phyloP scores from a whole-genome alignment of 306 rosid species.

The barrel medic (Medicago truncatula) region MtrunA17r5.0-ANR NC_053046.1:20557501-20558000 shows the following conservation, averaged over 20 bases:
- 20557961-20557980: conserved; percentile 42
- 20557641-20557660: conserved; percentile 52
- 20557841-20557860: conserved; percentile 43
- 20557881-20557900: conserved; percentile 37
- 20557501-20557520: conserved; percentile 55
- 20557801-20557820: conserved; percentile 48
- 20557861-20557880: conserved; percentile 48
- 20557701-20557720: conserved; percentile 45
- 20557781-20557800: conserved; percentile 42
- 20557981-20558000: conserved; percentile 17
- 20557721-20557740: conserved; percentile 52
- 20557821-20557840: conserved; percentile 52
- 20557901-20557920: conserved; percentile 50
- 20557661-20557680: conserved; percentile 36
- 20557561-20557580: conserved; percentile 55
- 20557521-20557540: conserved; percentile 46
- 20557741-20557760: conserved; percentile 58
- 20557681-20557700: conserved; percentile 45
- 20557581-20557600: conserved; percentile 50
- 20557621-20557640: conserved; percentile 54
- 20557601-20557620: conserved; percentile 51
- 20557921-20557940: conserved; percentile 42
- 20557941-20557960: conserved; percentile 44
- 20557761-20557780: conserved; percentile 48
- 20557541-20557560: conserved; percentile 56